These are phyloP conservation scores for Globisporangium irregulare DNA, from an alignment of 352 stramenopile species.

Conservation along the genomic window DNA sequence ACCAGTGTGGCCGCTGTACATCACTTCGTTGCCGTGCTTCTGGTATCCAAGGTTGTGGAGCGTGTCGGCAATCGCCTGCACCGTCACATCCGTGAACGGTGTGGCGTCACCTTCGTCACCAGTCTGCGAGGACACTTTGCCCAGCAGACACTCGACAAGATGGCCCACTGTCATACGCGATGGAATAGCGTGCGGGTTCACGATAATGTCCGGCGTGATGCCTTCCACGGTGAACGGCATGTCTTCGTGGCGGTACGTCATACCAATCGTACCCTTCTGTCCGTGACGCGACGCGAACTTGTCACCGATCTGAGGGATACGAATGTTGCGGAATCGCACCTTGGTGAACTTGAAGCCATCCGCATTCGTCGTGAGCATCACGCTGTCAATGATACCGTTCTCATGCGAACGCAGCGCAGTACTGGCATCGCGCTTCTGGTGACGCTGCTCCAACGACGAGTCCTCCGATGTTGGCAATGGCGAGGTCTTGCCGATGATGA, in stretches of 20 bases:
- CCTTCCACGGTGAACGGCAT: constrained; percentile 99
- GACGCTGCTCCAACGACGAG: constrained; percentile 80
- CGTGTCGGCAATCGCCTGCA: constrained; percentile 96
- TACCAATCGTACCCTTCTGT: constrained; percentile 96
- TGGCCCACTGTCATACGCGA: constrained; percentile 99
- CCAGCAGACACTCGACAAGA: constrained; percentile 99
- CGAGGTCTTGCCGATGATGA: constrained; percentile 99
- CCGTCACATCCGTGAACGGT: constrained; percentile 98
- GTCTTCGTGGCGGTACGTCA: constrained; percentile 99
- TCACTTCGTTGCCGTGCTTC: constrained; percentile 98
- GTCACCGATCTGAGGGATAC: constrained; percentile 98
- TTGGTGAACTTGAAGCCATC: constrained; percentile 97
- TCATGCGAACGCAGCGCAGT: constrained; percentile 97
- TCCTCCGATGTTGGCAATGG: constrained; percentile 81
- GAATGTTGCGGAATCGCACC: constrained; percentile 98
- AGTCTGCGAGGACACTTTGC: constrained; percentile 97
- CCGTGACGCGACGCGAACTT: constrained; percentile 95
- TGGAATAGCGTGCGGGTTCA: constrained; percentile 99
- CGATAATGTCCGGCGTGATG: constrained; percentile 99
- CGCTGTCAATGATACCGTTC: constrained; percentile 98
- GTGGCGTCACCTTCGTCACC: constrained; percentile 98
- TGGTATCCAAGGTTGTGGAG: constrained; percentile 98
- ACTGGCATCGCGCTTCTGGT: constrained; percentile 97
- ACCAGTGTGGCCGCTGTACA: constrained; percentile 99
- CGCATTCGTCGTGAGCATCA: constrained; percentile 98